These are phyloP conservation scores for Termitomyces heimii DNA, from an alignment of 768 basidiomycete species.

Conservation along the genomic window DNA sequence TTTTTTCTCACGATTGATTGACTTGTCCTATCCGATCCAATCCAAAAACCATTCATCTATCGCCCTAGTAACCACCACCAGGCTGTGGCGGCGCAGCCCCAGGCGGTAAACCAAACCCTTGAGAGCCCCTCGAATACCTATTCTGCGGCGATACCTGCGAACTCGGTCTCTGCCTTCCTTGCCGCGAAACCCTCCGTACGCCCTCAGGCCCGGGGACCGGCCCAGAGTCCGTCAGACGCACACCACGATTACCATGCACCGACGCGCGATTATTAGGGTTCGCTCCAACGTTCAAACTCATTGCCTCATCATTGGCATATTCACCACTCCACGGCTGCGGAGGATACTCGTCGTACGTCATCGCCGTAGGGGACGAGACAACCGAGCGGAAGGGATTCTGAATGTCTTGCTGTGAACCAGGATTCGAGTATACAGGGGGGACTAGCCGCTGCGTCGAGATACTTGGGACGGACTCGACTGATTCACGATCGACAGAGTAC, in stretches of 20 bases:
- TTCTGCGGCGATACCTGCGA: constrained; percentile 47
- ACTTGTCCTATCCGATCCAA: neutral
- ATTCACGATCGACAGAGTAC: constrained; percentile 29
- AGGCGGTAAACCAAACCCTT: constrained; percentile 2
- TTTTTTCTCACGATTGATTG: neutral
- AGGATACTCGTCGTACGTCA: constrained; percentile 14
- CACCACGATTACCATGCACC: constrained; percentile 41
- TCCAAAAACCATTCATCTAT: neutral
- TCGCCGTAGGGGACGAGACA: constrained; percentile 29
- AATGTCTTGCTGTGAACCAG: constrained; percentile 16
- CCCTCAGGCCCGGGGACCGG: constrained; percentile 76
- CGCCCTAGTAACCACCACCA: neutral
- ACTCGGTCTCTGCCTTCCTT: constrained; percentile 47
- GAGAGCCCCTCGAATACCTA: constrained; percentile 11
- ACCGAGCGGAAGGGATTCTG: constrained; percentile 50
- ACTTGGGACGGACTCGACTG: constrained; percentile 26
- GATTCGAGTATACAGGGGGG: constrained; percentile 21
- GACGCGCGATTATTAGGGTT: constrained; percentile 32
- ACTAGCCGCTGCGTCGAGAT: constrained; percentile 23
- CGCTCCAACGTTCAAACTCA: constrained; percentile 23
- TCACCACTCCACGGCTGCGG: constrained; percentile 26
- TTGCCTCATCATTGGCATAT: constrained; percentile 18
- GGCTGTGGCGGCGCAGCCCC: neutral
- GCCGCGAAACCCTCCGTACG: constrained; percentile 74
- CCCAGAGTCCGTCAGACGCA: constrained; percentile 78